These are phyloP conservation scores for Mycena chlorophos DNA, from an alignment of 768 basidiomycete species.

Conservation along the genomic window DNA sequence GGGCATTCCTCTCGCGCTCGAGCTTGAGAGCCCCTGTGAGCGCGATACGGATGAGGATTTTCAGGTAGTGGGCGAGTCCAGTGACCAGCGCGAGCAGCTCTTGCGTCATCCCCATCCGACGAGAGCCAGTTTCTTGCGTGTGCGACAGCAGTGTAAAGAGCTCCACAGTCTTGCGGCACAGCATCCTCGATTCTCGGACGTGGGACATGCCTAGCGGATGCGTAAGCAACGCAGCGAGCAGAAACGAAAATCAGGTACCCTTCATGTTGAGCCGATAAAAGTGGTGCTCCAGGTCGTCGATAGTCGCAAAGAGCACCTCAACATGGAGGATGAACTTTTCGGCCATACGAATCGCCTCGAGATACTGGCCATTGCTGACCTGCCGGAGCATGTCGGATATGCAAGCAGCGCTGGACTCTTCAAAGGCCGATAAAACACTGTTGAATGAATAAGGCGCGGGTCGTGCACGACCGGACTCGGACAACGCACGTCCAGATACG, in stretches of 20 bases:
- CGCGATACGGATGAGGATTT: constrained; percentile 98
- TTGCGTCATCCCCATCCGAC: constrained; percentile 94
- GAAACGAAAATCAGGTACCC: constrained; percentile 55
- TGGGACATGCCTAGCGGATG: constrained; percentile 85
- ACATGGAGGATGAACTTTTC: constrained; percentile 99
- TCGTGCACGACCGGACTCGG: constrained; percentile 1
- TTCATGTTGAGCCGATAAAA: constrained; percentile 79
- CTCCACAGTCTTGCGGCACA: constrained; percentile 98
- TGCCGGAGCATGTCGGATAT: constrained; percentile 98
- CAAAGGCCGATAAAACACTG: constrained; percentile 93
- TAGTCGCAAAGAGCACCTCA: constrained; percentile 94
- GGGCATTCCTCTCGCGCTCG: constrained; percentile 83
- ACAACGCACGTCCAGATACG: constrained; percentile 95
- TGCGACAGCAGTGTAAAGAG: constrained; percentile 95
- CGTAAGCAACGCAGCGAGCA: constrained; percentile 1
- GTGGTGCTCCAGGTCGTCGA: constrained; percentile 92
- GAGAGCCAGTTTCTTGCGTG: constrained; percentile 88
- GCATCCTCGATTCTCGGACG: constrained; percentile 95
- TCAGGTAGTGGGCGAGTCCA: constrained; percentile 98
- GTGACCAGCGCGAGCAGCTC: constrained; percentile 96
- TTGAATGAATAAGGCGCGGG: constrained; percentile 9
- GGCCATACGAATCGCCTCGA: constrained; percentile 97
- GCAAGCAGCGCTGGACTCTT: constrained; percentile 98
- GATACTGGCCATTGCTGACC: constrained; percentile 94
- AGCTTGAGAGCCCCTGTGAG: constrained; percentile 94